Evolutionary conservation across 1,284 basidiomycete species (phyloP).

Genomic region (Cystobasidium pallidum): DNA sequence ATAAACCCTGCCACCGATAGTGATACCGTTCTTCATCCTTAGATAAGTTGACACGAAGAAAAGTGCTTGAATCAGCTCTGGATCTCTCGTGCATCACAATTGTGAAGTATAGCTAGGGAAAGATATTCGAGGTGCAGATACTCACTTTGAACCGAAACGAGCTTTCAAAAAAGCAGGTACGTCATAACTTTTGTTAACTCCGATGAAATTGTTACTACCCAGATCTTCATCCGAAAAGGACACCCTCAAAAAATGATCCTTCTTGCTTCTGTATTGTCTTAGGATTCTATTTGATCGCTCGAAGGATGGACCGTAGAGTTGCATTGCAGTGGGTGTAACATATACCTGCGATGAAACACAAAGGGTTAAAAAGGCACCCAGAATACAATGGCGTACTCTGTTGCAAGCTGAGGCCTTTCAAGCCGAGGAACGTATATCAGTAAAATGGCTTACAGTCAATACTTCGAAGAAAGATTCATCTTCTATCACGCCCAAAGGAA

Average conservation of each 20-base stretch:
- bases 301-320: constrained; percentile 23
- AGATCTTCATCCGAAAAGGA: constrained; percentile 75
- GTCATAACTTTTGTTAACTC: constrained; percentile 53
- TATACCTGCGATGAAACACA: not conserved
- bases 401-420: too few relatives aligned
- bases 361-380: too few relatives aligned
- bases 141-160: constrained; percentile 59
- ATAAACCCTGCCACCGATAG: constrained; percentile 2
- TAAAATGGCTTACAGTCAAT: constrained; percentile 1
- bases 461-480: constrained; percentile 23
- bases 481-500: not conserved
- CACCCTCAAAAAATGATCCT: constrained; percentile 70
- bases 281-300: constrained; percentile 41
- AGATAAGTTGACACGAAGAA: not conserved
- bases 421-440: not conserved
- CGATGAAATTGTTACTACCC: constrained; percentile 5
- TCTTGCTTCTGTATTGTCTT: constrained; percentile 21
- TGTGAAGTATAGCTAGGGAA: too few relatives aligned
- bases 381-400: too few relatives aligned
- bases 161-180: constrained; percentile 59
- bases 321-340: constrained; percentile 33
- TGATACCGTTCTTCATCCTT: constrained; percentile 28
- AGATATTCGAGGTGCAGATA: not conserved
- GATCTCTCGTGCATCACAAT: too few relatives aligned
- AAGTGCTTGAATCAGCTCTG: not conserved